Percentiles rank a stretch among this genome's conserved stretches.
Evolutionary conservation across 2,329 filamentous ascomycete species (phyloP).

Genomic region (Pseudofabraea citricarpa): DNA sequence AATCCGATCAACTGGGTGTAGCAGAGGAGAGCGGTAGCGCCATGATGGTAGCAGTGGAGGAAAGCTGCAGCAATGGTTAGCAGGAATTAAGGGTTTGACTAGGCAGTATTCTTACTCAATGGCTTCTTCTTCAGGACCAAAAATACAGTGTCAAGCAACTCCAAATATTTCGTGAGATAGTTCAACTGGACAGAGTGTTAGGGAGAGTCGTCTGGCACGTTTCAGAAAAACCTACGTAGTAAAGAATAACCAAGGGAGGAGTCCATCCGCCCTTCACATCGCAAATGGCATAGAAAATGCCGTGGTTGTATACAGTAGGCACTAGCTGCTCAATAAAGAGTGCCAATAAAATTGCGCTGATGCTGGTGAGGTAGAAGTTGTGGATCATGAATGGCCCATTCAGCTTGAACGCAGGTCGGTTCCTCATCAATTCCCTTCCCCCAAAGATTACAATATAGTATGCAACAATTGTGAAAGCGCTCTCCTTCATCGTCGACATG

Average conservation of each 20-base stretch:
- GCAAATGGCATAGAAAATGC: conserved; percentile 89
- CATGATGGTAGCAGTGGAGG: conserved; percentile 98
- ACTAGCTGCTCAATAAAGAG: conserved; percentile 91
- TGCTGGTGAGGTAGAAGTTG: conserved; percentile 88
- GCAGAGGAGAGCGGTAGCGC: conserved; percentile 93
- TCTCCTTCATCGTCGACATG: conserved; percentile 85
- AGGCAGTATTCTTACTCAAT: conserved; percentile 53
- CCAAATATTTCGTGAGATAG: conserved; percentile 97
- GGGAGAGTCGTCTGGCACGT: conserved; percentile 17
- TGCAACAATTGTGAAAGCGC: conserved; percentile 71
- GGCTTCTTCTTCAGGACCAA: conserved; percentile 99
- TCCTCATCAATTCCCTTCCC: conserved; percentile 87
- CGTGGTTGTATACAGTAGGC: conserved; percentile 73
- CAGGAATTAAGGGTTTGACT: conserved; percentile 5
- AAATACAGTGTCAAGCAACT: conserved; percentile 93
- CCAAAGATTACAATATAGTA: conserved; percentile 96
- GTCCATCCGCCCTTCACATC: conserved; percentile 82
- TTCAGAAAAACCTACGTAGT: conserved; percentile 69
- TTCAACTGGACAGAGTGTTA: conserved; percentile 64
- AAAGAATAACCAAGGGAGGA: conserved; percentile 84
- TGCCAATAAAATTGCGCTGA: conserved; percentile 74
- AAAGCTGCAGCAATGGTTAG: conserved; percentile 58
- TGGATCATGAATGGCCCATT: conserved; percentile 89
- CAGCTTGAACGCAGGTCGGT: conserved; percentile 78
- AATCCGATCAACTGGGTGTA: conserved; percentile 94